phyloP scores from a whole-genome alignment of 305 asterid genomes.

The Fraxinus greggii region DNA sequence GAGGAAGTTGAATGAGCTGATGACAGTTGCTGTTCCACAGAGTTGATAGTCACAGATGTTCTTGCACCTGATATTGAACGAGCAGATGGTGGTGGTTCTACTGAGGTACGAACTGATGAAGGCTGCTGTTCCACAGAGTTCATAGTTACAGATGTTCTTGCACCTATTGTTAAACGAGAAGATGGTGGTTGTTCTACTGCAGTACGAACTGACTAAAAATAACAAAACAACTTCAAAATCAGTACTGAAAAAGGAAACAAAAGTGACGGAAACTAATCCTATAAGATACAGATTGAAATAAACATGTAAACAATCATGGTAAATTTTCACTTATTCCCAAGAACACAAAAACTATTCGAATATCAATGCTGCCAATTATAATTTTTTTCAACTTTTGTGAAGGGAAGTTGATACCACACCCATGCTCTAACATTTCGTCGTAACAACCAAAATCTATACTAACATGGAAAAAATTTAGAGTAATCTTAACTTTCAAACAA shows the following conservation, averaged over 20 bases:
- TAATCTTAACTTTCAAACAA: background rate
- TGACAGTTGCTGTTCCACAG: slow-evolving; percentile 29
- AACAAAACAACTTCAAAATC: slow-evolving; percentile 27
- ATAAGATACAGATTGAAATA: background rate
- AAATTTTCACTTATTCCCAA: background rate
- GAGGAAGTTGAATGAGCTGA: slow-evolving; percentile 40
- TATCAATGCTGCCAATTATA: background rate
- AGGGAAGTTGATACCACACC: background rate
- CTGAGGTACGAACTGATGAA: slow-evolving; percentile 25
- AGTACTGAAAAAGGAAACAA: background rate
- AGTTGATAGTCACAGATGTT: slow-evolving; percentile 24
- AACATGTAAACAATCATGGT: background rate
- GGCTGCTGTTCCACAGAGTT: slow-evolving; percentile 40
- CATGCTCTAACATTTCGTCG: background rate
- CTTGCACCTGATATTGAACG: slow-evolving; percentile 20
- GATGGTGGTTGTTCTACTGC: slow-evolving; percentile 41
- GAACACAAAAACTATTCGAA: background rate
- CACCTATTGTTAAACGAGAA: slow-evolving; percentile 34
- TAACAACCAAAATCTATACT: background rate
- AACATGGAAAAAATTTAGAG: background rate
- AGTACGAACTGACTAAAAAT: slow-evolving; percentile 53
- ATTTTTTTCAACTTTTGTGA: background rate
- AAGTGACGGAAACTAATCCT: background rate
- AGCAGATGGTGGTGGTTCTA: slow-evolving; percentile 25
- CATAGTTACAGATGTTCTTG: slow-evolving; percentile 35